Base-by-base conservation (phyloP, 2,329 filamentous ascomycete species). In the Huntiella decipiens region DNA sequence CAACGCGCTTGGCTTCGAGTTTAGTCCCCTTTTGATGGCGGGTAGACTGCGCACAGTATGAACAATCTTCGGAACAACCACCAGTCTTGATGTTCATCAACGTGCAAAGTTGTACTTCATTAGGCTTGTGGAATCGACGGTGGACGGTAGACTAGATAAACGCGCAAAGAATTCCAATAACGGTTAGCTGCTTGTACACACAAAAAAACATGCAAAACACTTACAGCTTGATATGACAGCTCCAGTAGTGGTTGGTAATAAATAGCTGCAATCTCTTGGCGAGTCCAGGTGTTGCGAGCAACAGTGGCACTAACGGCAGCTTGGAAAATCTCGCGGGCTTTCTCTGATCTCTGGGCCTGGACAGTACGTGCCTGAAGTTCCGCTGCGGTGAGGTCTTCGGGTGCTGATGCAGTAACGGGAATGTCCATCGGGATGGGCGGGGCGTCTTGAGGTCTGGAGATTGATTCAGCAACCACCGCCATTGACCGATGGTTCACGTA, bases 1-100 rank as follows among this genome's bases (percentile, higher is more conserved):
- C 79, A 57, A 92, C 75, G 54, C 83, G 82, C 51, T 80, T 82
- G 8, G 86, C 82, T 57, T 83, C 74, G 31, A 93, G 70, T 5
- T 84, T 83, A 3, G 86, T 77, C 36, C 82, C 82, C 34, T 83
- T 67, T 49, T 71, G 63, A 70, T 93, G 80, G 19, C 82, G 79
- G 4, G 82, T 85, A 4, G 85, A 87, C 62, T 93, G 85, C 2
- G 85, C 82, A 61, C 85, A 93, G 73, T 94, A 94, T 17, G 80
- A 84, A 65, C 86, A 94, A 62, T 94, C 86, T 61, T 93, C 86
- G 54, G 76, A 85, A 63, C 86, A 94, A 41, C 86, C 86, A 46
- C 86, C 86, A 6, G 84, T 92, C 60, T 94, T 94, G 67, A 94
- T 94, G 68, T 92, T 93, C 82, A 93, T 92, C 49, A 94, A 69